These are phyloP conservation scores for Craterostigma plantagineum DNA, from an alignment of 257 asterid species.

Conservation along the genomic window DNA sequence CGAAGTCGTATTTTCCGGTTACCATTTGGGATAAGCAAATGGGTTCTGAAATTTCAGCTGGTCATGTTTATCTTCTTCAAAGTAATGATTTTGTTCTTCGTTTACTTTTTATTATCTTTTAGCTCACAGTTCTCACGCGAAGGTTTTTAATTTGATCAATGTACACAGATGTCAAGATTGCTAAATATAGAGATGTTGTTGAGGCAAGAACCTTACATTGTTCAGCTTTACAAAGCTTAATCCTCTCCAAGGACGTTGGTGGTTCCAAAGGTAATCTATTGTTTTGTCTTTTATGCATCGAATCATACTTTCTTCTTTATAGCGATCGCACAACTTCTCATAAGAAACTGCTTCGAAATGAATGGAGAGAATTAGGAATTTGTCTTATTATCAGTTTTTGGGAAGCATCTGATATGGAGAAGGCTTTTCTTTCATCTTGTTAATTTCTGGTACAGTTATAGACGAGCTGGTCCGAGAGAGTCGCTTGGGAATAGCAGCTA, in stretches of 20 bases:
- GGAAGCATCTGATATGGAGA: too few species aligned
- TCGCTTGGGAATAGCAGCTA: conserved; percentile 25
- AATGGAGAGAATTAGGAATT: too few species aligned
- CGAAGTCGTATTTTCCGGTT: conserved; percentile 51
- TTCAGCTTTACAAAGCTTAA: conserved; percentile 34
- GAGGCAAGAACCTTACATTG: conserved; percentile 56
- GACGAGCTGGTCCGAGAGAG: conserved; percentile 21
- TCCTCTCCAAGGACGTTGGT: conserved; percentile 27
- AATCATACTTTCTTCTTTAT: not conserved
- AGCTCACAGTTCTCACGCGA: not conserved
- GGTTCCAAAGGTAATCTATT: conserved; percentile 25
- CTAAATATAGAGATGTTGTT: conserved; percentile 32
- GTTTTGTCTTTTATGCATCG: conserved; percentile 1
- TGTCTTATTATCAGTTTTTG: too few species aligned
- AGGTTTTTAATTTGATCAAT: not conserved
- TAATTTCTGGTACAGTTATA: conserved; percentile 14
- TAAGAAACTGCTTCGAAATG: too few species aligned
- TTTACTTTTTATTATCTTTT: not conserved
- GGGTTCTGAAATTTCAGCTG: conserved; percentile 34
- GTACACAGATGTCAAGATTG: conserved; percentile 38
- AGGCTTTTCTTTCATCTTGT: too few species aligned
- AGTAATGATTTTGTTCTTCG: conserved; percentile 21
- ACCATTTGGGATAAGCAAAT: conserved; percentile 54
- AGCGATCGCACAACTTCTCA: too few species aligned
- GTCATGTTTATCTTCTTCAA: conserved; percentile 43